These are phyloP conservation scores for Gyromitra esculenta DNA, from an alignment of 2,329 filamentous ascomycete species.

Conservation along the genomic window DNA sequence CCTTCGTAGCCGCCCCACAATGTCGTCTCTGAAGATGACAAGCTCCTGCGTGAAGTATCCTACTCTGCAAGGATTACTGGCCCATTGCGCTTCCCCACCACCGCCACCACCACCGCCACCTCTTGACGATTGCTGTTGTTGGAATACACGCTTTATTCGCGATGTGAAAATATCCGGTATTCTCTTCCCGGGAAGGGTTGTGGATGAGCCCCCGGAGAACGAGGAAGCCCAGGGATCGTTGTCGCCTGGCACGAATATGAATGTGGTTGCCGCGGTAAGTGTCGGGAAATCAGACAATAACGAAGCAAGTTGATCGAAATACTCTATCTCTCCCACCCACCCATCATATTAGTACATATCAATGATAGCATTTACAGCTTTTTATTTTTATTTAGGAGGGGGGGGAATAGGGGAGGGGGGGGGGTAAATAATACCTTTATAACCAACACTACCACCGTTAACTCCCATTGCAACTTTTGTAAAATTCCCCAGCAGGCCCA, in stretches of 20 bases:
- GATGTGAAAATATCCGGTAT: slow-evolving; percentile 92
- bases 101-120: slow-evolving; percentile 75
- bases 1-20: slow-evolving; percentile 79
- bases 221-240: slow-evolving; percentile 97
- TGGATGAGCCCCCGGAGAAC: slow-evolving; percentile 78
- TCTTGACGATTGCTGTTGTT: slow-evolving; percentile 62
- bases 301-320: slow-evolving; percentile 86
- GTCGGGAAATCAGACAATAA: slow-evolving; percentile 83
- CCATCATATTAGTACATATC: slow-evolving; percentile 79
- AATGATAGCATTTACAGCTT: neutral
- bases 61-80: slow-evolving; percentile 83
- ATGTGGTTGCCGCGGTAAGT: slow-evolving; percentile 80
- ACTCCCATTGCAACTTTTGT: slow-evolving; percentile 71
- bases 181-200: slow-evolving; percentile 73
- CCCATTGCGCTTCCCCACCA: slow-evolving; percentile 85
- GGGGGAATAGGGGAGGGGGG: no score
- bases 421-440: slow-evolving; percentile 61
- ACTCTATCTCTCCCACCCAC: slow-evolving; percentile 90
- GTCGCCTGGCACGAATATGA: slow-evolving; percentile 93
- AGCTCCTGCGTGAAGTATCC: slow-evolving; percentile 89
- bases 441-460: slow-evolving; percentile 61
- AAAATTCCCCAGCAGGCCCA: slow-evolving; percentile 89
- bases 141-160: slow-evolving; percentile 80
- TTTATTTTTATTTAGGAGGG: no score
- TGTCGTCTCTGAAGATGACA: slow-evolving; percentile 85